phyloP scores from a whole-genome alignment of 2,329 filamentous ascomycete genomes.

The Cadophora luteo-olivacea region DNA sequence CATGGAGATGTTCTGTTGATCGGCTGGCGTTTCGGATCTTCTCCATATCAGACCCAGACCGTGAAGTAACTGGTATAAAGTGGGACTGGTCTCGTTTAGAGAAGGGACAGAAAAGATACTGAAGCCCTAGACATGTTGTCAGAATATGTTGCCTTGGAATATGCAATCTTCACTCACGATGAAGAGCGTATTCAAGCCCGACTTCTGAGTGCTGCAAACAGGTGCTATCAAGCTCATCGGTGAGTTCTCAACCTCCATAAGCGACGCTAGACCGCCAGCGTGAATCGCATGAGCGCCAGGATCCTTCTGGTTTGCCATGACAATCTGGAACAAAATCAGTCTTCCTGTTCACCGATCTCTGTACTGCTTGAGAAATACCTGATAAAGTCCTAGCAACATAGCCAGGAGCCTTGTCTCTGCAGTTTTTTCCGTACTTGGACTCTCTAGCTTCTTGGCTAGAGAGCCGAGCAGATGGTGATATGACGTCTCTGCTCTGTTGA shows the following conservation, averaged over 20 bases:
- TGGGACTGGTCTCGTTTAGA: conserved; percentile 7
- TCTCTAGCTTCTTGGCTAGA: conserved; percentile 30
- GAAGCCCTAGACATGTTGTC: background rate
- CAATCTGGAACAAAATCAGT: conserved; percentile 23
- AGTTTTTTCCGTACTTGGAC: conserved; percentile 13
- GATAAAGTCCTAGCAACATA: conserved; percentile 37
- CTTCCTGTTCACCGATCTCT: background rate
- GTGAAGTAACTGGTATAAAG: conserved; percentile 20
- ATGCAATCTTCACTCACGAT: background rate
- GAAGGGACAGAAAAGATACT: conserved; percentile 24
- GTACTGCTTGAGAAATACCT: conserved; percentile 25
- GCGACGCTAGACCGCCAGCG: conserved; percentile 31
- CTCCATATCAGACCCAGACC: conserved; percentile 17
- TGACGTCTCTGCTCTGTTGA: conserved; percentile 23
- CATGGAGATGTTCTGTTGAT: background rate
- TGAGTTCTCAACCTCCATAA: conserved; percentile 25
- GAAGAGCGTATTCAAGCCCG: background rate
- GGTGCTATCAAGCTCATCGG: conserved; percentile 22
- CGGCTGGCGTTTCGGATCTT: background rate
- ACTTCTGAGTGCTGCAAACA: background rate
- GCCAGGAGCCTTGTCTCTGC: conserved; percentile 31
- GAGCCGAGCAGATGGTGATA: conserved; percentile 35
- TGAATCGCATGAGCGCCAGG: conserved; percentile 31
- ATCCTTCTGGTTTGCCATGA: conserved; percentile 26
- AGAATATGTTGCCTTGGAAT: background rate